These are phyloP conservation scores for Clitocybe nebularis DNA, from an alignment of 1,284 basidiomycete species.

Conservation along the genomic window DNA sequence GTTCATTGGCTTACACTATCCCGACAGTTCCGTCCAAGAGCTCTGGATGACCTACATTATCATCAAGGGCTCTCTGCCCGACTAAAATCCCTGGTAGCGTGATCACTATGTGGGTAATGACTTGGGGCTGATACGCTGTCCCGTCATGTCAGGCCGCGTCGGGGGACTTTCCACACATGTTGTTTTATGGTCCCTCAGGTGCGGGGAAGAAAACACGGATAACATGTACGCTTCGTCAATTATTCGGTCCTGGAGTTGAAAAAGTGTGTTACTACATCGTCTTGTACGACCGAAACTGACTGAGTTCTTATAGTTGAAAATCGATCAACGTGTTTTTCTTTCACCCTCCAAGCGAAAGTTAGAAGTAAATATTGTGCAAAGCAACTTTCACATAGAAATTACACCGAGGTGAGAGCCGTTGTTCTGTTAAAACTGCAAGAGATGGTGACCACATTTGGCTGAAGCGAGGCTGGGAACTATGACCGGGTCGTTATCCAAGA, in stretches of 20 bases:
- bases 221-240: conserved; percentile 80
- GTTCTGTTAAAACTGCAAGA: neutral
- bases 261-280: conserved; percentile 55
- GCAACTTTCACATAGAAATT: conserved; percentile 97
- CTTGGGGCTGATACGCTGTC: conserved; percentile 1
- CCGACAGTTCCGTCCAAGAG: conserved; percentile 88
- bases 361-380: conserved; percentile 96
- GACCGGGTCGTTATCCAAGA: conserved; percentile 97
- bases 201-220: conserved; percentile 99
- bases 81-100: conserved; percentile 69
- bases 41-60: conserved; percentile 86
- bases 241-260: conserved; percentile 92
- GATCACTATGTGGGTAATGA: neutral
- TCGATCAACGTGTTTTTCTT: conserved; percentile 95
- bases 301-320: conserved; percentile 71
- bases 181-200: conserved; percentile 97
- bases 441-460: conserved; percentile 4
- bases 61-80: conserved; percentile 80
- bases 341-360: conserved; percentile 94
- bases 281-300: neutral
- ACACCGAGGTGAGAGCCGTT: conserved; percentile 76
- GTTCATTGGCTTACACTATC: neutral
- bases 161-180: conserved; percentile 95
- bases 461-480: conserved; percentile 93
- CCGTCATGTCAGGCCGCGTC: conserved; percentile 59